phyloP scores from a whole-genome alignment of 2,329 filamentous ascomycete genomes.

The Metarhizium sp. region DNA sequence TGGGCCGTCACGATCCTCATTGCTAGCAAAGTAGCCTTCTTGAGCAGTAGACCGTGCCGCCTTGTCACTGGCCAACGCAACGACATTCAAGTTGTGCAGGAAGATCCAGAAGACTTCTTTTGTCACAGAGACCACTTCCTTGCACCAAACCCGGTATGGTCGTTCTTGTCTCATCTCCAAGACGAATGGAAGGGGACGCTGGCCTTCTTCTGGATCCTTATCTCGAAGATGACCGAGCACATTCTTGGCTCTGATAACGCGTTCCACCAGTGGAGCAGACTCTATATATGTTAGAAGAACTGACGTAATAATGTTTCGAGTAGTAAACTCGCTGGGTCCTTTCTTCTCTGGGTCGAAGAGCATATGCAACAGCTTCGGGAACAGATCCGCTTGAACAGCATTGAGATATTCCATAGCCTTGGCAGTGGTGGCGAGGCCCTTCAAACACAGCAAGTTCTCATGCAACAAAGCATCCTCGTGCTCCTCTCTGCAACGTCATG shows the following conservation, averaged over 20 bases:
- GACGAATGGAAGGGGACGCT: slow-evolving; percentile 75
- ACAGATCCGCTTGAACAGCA: slow-evolving; percentile 69
- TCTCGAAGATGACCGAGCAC: slow-evolving; percentile 75
- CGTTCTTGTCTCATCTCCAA: slow-evolving; percentile 78
- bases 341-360: slow-evolving; percentile 98
- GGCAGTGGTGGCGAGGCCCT: slow-evolving; percentile 87
- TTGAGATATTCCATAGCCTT: slow-evolving; percentile 74
- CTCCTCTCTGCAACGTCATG: slow-evolving; percentile 58
- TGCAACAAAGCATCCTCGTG: slow-evolving; percentile 91
- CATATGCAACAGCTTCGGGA: slow-evolving; percentile 78
- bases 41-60: slow-evolving; percentile 10
- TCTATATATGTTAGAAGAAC: slow-evolving; percentile 84
- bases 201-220: slow-evolving; percentile 63
- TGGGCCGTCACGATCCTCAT: slow-evolving; percentile 22
- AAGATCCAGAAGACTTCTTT: slow-evolving; percentile 99
- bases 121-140: slow-evolving; percentile 83
- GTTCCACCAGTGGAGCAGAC: slow-evolving; percentile 49
- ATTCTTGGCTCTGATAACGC: slow-evolving; percentile 59
- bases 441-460: slow-evolving; percentile 85
- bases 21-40: neutral
- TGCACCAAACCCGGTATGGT: slow-evolving; percentile 89
- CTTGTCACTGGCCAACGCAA: slow-evolving; percentile 51
- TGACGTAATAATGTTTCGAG: slow-evolving; percentile 80
- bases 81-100: slow-evolving; percentile 83
- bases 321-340: slow-evolving; percentile 92